Conservation (phyloP, 2,329 filamentous ascomycete genomes). For the Mariannaea elegans region DNA sequence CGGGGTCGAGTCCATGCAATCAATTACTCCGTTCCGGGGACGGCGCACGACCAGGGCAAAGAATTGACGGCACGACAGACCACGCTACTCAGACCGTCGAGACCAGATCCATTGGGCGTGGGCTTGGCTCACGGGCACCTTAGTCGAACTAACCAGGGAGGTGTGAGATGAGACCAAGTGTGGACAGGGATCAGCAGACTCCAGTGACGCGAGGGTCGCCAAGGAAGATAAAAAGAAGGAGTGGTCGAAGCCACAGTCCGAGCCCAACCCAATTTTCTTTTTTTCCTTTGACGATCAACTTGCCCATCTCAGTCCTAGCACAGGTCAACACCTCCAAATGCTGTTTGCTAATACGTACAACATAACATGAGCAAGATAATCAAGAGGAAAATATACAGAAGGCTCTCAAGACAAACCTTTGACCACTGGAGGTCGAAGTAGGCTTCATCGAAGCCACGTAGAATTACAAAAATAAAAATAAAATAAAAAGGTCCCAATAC, state of each 20-base stretch:
- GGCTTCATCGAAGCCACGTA: no score
- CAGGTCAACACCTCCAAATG: neutral
- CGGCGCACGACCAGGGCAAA: slow-evolving; percentile 22
- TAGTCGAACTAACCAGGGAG: slow-evolving; percentile 22
- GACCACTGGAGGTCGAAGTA: no score
- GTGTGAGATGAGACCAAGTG: slow-evolving; percentile 29
- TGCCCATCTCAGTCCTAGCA: neutral
- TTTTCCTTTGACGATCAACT: neutral
- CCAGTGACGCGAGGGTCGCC: slow-evolving; percentile 30
- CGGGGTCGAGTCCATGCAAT: slow-evolving; percentile 17
- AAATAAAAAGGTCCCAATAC: no score
- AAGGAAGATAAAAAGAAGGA: slow-evolving; percentile 43
- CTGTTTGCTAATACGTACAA: no score
- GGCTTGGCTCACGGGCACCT: slow-evolving; percentile 17
- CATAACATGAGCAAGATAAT: no score
- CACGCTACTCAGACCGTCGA: slow-evolving; percentile 14
- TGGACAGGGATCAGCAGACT: slow-evolving; percentile 32
- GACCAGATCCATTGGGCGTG: slow-evolving; percentile 31
- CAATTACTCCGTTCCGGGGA: slow-evolving; percentile 22
- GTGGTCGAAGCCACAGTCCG: slow-evolving; percentile 31
- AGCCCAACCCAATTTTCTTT: slow-evolving; percentile 1
- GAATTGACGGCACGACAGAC: slow-evolving; percentile 19
- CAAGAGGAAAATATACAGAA: no score
- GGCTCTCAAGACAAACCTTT: no score
- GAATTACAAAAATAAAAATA: no score